Percentiles rank a stretch among this genome's conserved stretches.
These are phyloP conservation scores for Saposhnikovia divaricata DNA, from an alignment of 129 eudicot species.

Conservation along the genomic window DNA sequence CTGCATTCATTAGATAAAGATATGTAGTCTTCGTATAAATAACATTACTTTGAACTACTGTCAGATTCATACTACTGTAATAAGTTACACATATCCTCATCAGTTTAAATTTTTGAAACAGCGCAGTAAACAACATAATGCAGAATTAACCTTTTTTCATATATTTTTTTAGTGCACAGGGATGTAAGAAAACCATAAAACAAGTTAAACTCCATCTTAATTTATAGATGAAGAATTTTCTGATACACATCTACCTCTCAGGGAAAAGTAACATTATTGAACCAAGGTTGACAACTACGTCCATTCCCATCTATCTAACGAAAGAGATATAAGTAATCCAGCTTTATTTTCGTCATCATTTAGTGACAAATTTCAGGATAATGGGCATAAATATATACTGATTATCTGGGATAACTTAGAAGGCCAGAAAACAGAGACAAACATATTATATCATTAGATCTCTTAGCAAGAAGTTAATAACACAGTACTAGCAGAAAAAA, in stretches of 20 bases:
- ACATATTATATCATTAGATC: background rate
- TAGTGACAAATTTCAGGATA: background rate
- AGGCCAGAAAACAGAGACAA: background rate
- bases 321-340: background rate
- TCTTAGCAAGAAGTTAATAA: background rate
- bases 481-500: background rate
- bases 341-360: background rate
- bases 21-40: background rate
- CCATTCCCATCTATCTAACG: background rate
- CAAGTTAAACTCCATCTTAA: background rate
- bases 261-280: background rate
- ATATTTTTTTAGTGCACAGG: background rate
- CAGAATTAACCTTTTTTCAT: background rate
- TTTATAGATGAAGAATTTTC: background rate
- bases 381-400: background rate
- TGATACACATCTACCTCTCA: background rate
- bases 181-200: background rate
- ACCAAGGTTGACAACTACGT: background rate
- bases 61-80: background rate
- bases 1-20: conserved; percentile 23
- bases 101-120: background rate
- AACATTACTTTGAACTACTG: background rate
- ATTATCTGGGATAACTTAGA: background rate
- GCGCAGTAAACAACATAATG: background rate
- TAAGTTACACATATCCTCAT: background rate